These are phyloP conservation scores for Diaporthe capsici DNA, from an alignment of 2,329 filamentous ascomycete genomes.

Conservation along the genomic window DNA sequence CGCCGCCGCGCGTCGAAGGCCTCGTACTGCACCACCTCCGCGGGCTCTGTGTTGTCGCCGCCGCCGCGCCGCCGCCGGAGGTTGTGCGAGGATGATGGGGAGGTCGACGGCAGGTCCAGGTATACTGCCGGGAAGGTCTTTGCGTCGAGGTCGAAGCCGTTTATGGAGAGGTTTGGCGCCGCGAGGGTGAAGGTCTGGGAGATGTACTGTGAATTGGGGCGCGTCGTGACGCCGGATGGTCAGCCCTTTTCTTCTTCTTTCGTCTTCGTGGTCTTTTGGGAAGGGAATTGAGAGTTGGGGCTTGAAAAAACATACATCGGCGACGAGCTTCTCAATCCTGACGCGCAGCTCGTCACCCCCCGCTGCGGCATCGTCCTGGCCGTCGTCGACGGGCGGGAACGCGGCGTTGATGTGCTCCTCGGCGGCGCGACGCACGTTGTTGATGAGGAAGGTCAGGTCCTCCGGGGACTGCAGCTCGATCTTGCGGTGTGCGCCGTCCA, in stretches of 20 bases:
- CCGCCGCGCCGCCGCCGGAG: slow-evolving; percentile 2
- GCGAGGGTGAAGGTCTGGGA: slow-evolving; percentile 71
- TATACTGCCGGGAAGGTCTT: slow-evolving; percentile 52
- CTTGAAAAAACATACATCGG: slow-evolving; percentile 61
- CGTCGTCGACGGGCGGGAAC: slow-evolving; percentile 76
- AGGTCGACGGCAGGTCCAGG: slow-evolving; percentile 31
- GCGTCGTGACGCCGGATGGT: neutral
- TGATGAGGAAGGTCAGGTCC: slow-evolving; percentile 79
- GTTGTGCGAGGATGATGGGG: neutral
- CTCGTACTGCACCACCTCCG: slow-evolving; percentile 62
- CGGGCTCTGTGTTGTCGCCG: slow-evolving; percentile 61
- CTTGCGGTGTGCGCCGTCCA: slow-evolving; percentile 72
- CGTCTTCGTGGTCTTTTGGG: no score
- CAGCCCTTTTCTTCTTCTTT: no score
- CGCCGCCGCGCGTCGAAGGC: slow-evolving; percentile 73
- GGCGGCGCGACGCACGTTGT: slow-evolving; percentile 78
- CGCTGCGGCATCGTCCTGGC: slow-evolving; percentile 48
- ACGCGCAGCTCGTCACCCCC: slow-evolving; percentile 69
- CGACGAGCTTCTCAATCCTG: slow-evolving; percentile 71
- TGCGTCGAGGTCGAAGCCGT: slow-evolving; percentile 67
- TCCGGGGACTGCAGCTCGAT: slow-evolving; percentile 85
- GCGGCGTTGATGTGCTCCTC: slow-evolving; percentile 76
- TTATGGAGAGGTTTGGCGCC: slow-evolving; percentile 72
- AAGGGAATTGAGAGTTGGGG: neutral
- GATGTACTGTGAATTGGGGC: slow-evolving; percentile 66